Base-by-base conservation (phyloP, 768 basidiomycete species). In the Cystobasidium onofrii region DNA sequence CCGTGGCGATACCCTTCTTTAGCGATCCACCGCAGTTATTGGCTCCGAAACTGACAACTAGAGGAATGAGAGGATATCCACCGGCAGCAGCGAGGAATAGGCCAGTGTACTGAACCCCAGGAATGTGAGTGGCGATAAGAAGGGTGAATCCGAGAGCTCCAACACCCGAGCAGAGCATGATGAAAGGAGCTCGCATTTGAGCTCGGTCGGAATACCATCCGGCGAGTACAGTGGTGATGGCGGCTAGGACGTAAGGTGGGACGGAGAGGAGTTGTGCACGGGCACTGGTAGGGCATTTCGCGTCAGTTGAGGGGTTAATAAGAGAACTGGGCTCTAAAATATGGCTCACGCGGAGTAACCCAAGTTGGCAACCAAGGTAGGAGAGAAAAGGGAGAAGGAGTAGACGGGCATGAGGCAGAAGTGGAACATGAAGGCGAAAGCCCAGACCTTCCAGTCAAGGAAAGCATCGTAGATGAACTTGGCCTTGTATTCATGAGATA, bases 381-480 rank as follows among this genome's bases (percentile, higher is more conserved):
- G 90, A 67, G 90, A 81, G 83, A 91, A 91, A 55, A 90, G 81
- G 25, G 89, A 84, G 80, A 90, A 90, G 0, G 89, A 88, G 76
- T 90, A 91, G 55, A 91, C 80, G 0, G 89, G 88, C 81, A 84
- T 87, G 78, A 87, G 87, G 55, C 81, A 81, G 15, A 73, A 74
- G 25, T 52, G 36, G 52, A 76, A 74, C 73, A 66, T 74, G 52
- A 67, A 62, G 6, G 60, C 57, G 39, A 73, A 67, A 52, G 44
- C 41, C 65, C 39, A 67, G 46, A 52, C 52, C 29, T 66, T 67
- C 61, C 60, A 44, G 44, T 46, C 50, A n/a, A 73, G 55, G 41
- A 64, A 43, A 20, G 31, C 61, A 34, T 60, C 69, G n/a, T 39
- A 41, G 39, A 41, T 31, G 64, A 29, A 61, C 55, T 57, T 72